These are phyloP conservation scores for Vachellia collinsii DNA, from an alignment of 306 rosid species.

Conservation along the genomic window DNA sequence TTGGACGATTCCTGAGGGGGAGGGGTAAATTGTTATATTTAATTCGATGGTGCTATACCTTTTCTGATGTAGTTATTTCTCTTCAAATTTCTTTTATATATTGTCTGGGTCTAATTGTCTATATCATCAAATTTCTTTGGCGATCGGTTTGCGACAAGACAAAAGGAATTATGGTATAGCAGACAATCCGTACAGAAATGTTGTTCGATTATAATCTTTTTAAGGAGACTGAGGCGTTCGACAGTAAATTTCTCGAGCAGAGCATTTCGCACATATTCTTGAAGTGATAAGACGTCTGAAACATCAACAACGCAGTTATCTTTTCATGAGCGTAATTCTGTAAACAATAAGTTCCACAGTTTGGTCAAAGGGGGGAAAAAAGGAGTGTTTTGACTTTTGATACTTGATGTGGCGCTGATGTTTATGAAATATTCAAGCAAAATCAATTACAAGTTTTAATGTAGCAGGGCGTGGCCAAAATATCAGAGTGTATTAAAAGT, in stretches of 20 bases:
- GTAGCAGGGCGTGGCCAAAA: too few relatives aligned
- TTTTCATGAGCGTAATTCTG: too few relatives aligned
- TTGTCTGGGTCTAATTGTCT: background rate
- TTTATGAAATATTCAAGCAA: too few relatives aligned
- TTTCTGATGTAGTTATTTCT: conserved; percentile 7
- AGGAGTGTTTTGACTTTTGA: too few relatives aligned
- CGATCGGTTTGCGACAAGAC: background rate
- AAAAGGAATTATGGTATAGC: background rate
- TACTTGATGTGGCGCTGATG: too few relatives aligned
- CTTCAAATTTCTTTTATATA: background rate
- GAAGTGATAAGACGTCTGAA: background rate
- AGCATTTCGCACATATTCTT: background rate
- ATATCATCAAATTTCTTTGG: background rate
- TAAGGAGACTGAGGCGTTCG: background rate
- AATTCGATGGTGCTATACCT: background rate
- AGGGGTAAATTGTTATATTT: conserved; percentile 10
- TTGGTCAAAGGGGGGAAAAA: too few relatives aligned
- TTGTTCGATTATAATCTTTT: background rate
- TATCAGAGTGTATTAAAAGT: too few relatives aligned
- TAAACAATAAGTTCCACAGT: too few relatives aligned
- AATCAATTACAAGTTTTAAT: too few relatives aligned
- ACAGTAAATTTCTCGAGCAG: background rate
- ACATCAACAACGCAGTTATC: background rate
- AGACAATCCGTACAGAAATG: background rate
- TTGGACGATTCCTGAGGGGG: conserved; percentile 22